Percentiles rank a stretch among this genome's conserved stretches.
Evolutionary conservation across 2,329 filamentous ascomycete species (phyloP).

Genomic region (Trichophyton mentagrophytes): DNA sequence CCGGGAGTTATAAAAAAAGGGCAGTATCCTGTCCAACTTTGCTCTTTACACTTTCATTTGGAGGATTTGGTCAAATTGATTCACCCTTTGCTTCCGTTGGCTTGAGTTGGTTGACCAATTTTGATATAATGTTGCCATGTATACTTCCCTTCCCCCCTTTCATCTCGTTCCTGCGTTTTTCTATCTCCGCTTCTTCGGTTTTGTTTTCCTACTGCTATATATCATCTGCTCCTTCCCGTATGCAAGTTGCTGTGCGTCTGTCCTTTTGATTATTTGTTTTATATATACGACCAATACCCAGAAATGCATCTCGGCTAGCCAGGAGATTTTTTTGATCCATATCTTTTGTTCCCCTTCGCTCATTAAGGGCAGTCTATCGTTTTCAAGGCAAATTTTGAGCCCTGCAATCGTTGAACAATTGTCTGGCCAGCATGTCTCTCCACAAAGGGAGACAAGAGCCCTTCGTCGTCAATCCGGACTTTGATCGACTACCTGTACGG

Average conservation of each 20-base stretch:
- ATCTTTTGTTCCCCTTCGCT: not conserved
- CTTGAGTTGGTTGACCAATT: too few species aligned
- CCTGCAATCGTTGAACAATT: not conserved
- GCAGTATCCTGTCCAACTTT: not conserved
- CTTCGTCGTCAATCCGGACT: not conserved
- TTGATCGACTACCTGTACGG: not conserved
- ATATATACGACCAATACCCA: slow-evolving; percentile 3
- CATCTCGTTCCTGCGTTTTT: not conserved
- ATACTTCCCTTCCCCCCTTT: not conserved
- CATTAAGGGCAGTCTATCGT: not conserved
- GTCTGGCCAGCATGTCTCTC: not conserved
- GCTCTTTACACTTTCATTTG: not conserved
- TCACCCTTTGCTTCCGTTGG: too few species aligned
- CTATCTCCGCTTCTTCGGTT: not conserved
- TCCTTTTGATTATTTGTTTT: not conserved
- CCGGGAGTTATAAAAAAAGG: not conserved
- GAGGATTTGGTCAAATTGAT: too few species aligned
- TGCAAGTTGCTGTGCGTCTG: not conserved
- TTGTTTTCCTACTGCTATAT: not conserved
- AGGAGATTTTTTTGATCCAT: not conserved
- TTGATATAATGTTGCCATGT: not conserved
- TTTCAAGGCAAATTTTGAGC: not conserved
- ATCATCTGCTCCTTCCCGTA: not conserved
- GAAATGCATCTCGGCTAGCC: not conserved
- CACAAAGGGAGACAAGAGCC: not conserved